Evolutionary conservation across 2,329 filamentous ascomycete species (phyloP).

Genomic region (Monosporascus sp.): DNA sequence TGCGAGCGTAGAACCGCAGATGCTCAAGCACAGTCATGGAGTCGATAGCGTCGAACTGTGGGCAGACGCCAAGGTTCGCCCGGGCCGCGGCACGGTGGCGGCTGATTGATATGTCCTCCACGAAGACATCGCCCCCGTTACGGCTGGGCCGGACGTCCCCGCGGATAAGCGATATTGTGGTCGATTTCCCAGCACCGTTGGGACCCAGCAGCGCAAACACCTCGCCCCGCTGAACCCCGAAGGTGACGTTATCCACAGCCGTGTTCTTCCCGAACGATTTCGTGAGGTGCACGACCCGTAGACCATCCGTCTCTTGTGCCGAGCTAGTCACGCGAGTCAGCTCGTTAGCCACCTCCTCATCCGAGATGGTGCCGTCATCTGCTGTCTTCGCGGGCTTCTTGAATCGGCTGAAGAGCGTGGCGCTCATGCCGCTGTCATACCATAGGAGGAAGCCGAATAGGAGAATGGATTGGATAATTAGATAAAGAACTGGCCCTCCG

Average conservation of each 20-base stretch:
- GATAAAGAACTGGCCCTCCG: constrained; percentile 79
- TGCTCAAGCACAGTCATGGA: constrained; percentile 87
- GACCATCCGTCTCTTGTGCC: constrained; percentile 49
- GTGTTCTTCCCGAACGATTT: constrained; percentile 73
- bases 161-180: constrained; percentile 81
- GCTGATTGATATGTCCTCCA: constrained; percentile 73
- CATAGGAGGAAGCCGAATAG: constrained; percentile 71
- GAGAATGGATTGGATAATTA: constrained; percentile 66
- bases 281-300: constrained; percentile 74
- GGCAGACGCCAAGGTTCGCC: constrained; percentile 80
- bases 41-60: constrained; percentile 84
- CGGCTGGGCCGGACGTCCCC: constrained; percentile 75
- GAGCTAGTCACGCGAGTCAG: constrained; percentile 55
- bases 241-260: constrained; percentile 84
- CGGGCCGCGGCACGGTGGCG: constrained; percentile 67
- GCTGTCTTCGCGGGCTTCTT: constrained; percentile 20
- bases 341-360: constrained; percentile 62
- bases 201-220: constrained; percentile 87
- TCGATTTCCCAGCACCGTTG: constrained; percentile 88
- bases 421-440: constrained; percentile 70
- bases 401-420: constrained; percentile 37
- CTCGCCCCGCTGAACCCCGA: constrained; percentile 72
- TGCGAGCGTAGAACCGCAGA: constrained; percentile 78
- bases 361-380: constrained; percentile 31
- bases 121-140: constrained; percentile 71